These are phyloP conservation scores for Eragrostis nindensis DNA, from an alignment of 176 grass and related monocot genomes.

Conservation along the genomic window DNA sequence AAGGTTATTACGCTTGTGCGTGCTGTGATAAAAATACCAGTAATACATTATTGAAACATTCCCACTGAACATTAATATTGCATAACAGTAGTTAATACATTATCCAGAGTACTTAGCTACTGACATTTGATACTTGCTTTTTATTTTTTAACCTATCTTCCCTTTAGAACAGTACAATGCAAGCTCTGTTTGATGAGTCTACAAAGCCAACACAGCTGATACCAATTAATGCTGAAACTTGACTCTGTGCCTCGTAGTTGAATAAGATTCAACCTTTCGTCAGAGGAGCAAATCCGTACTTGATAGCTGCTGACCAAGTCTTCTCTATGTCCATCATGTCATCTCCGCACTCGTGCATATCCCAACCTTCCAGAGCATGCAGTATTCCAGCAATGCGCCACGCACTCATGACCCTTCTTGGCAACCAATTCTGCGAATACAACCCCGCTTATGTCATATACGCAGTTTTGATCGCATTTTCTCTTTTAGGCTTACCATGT, in stretches of 20 bases:
- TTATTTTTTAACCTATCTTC: slow-evolving; percentile 20
- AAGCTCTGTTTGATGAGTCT: background rate
- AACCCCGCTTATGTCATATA: slow-evolving; percentile 4
- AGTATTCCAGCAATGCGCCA: slow-evolving; percentile 80
- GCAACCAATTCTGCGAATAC: slow-evolving; percentile 79
- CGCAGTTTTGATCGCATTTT: slow-evolving; percentile 1
- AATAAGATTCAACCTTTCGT: slow-evolving; percentile 29
- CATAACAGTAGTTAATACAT: background rate
- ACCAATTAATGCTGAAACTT: background rate
- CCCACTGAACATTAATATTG: background rate
- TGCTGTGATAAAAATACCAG: too few relatives aligned
- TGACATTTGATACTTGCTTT: background rate
- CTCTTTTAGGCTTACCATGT: background rate
- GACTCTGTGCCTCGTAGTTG: background rate
- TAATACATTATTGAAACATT: slow-evolving; percentile 10
- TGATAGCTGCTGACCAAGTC: slow-evolving; percentile 57
- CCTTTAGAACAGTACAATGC: background rate
- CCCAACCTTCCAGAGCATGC: slow-evolving; percentile 71
- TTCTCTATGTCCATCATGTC: slow-evolving; percentile 58
- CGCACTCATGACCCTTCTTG: slow-evolving; percentile 91
- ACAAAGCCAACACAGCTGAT: background rate
- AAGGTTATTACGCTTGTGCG: too few relatives aligned
- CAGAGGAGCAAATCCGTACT: slow-evolving; percentile 67
- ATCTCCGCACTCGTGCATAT: slow-evolving; percentile 73
- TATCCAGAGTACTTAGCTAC: background rate